A percentile compares a stretch with the other conserved stretches of the same genome.
Conservation (phyloP, 2,329 filamentous ascomycete genomes). For the Xylaria arbuscula region DNA sequence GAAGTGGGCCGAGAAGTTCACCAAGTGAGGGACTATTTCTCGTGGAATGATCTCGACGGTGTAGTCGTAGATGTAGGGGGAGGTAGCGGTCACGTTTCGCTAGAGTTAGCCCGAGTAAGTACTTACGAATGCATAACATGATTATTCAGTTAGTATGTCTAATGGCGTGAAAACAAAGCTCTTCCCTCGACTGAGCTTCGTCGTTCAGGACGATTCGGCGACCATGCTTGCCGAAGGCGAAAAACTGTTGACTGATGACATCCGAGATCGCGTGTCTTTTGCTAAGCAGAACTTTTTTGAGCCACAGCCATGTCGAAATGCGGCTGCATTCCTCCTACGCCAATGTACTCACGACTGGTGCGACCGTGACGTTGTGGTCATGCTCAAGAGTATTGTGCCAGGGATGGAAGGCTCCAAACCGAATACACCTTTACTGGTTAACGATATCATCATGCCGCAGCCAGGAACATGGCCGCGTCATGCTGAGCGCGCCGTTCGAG, state of each 20-base stretch:
- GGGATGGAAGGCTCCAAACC: conserved; percentile 15
- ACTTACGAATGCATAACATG: background rate
- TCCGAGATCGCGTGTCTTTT: conserved; percentile 37
- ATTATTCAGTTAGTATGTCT: too few relatives aligned
- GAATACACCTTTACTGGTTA: conserved; percentile 23
- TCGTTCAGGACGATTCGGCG: conserved; percentile 41
- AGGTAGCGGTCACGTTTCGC: conserved; percentile 36
- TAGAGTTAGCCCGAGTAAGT: conserved; percentile 31
- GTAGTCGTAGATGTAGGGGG: conserved; percentile 34
- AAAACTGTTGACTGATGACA: conserved; percentile 27
- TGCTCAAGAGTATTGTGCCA: conserved; percentile 19
- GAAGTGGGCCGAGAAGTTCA: conserved; percentile 30
- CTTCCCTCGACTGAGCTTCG: conserved; percentile 33
- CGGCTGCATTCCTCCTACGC: conserved; percentile 42
- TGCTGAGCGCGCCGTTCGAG: conserved; percentile 6
- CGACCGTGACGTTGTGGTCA: conserved; percentile 25
- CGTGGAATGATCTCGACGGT: conserved; percentile 26
- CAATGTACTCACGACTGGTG: conserved; percentile 40
- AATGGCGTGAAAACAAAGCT: too few relatives aligned
- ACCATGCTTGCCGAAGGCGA: conserved; percentile 41
- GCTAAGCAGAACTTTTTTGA: conserved; percentile 45
- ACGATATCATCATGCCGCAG: conserved; percentile 13
- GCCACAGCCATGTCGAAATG: conserved; percentile 40
- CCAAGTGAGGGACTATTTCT: conserved; percentile 30
- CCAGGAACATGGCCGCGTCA: background rate